A percentile compares a stretch with the other conserved stretches of the same genome.
phyloP scores from a whole-genome alignment of 495 filamentous ascomycete species.

The Hypoxylon intermedium region DNA sequence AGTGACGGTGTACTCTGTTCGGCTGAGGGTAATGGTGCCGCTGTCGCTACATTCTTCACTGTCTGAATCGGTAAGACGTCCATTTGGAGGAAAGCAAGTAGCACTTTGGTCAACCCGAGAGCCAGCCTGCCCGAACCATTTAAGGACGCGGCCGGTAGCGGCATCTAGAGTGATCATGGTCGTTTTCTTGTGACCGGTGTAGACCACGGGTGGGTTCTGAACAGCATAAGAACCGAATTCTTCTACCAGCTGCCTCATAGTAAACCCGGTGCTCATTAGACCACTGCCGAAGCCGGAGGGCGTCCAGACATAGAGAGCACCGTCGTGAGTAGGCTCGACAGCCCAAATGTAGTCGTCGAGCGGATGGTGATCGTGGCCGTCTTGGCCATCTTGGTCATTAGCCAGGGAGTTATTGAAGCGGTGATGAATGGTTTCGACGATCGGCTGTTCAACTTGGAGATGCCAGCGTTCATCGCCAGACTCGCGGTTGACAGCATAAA shows the following conservation, averaged over 20 bases:
- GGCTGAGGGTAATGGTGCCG: conserved; percentile 77
- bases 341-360: conserved; percentile 94
- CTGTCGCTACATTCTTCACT: conserved; percentile 74
- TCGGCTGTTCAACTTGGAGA: conserved; percentile 79
- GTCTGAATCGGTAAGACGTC: conserved; percentile 62
- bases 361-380: conserved; percentile 51
- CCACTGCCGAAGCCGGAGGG: conserved; percentile 71
- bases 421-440: conserved; percentile 89
- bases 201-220: conserved; percentile 75
- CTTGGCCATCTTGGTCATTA: conserved; percentile 53
- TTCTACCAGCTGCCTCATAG: conserved; percentile 83
- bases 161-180: conserved; percentile 89
- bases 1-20: conserved; percentile 84
- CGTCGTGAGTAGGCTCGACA: conserved; percentile 89
- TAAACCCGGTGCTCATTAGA: conserved; percentile 79
- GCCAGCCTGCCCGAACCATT: conserved; percentile 56
- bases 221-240: conserved; percentile 74
- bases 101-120: conserved; percentile 56
- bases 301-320: conserved; percentile 86
- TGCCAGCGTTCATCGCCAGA: conserved; percentile 84
- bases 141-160: conserved; percentile 73
- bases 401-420: conserved; percentile 69
- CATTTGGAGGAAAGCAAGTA: conserved; percentile 66
- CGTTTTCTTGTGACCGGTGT: conserved; percentile 89
- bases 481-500: conserved; percentile 90